Percentiles rank a stretch among this genome's conserved stretches.
phyloP scores from a whole-genome alignment of 305 asterid genomes.

The Striga hermonthica region DNA sequence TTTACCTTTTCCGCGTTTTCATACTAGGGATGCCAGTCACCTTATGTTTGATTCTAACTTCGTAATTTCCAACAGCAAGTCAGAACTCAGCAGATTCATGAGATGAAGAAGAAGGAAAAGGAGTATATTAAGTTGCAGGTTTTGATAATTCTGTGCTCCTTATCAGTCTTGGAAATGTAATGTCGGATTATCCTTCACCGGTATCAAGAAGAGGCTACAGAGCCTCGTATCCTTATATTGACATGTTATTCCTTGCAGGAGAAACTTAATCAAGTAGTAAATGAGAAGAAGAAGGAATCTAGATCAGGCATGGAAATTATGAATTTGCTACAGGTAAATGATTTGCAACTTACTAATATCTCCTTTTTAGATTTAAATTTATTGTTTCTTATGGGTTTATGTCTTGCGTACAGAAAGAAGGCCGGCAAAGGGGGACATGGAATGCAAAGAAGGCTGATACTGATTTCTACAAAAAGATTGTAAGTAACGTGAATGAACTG shows the following conservation, averaged over 20 bases:
- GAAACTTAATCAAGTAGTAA: slow-evolving; percentile 81
- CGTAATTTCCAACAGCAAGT: slow-evolving; percentile 66
- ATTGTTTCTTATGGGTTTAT: slow-evolving; percentile 24
- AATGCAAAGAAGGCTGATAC: slow-evolving; percentile 81
- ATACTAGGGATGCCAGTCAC: slow-evolving; percentile 3
- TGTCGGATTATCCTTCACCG: not conserved
- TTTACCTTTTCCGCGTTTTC: slow-evolving; percentile 26
- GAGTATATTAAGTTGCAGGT: slow-evolving; percentile 95
- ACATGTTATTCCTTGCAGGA: slow-evolving; percentile 53
- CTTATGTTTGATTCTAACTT: slow-evolving; percentile 15
- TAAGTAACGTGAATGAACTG: slow-evolving; percentile 40
- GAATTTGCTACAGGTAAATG: slow-evolving; percentile 83
- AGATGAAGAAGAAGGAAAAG: slow-evolving; percentile 97
- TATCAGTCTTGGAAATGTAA: slow-evolving; percentile 41
- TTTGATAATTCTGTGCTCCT: slow-evolving; percentile 19
- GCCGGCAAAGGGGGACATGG: slow-evolving; percentile 99
- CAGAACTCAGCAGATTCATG: slow-evolving; percentile 88
- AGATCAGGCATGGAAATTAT: slow-evolving; percentile 96
- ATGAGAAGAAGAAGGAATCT: slow-evolving; percentile 97
- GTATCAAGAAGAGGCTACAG: not conserved
- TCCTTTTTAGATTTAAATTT: slow-evolving; percentile 4
- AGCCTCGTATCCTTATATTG: slow-evolving; percentile 11
- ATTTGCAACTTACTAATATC: slow-evolving; percentile 7
- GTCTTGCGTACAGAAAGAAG: slow-evolving; percentile 74
- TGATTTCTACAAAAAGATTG: slow-evolving; percentile 91